Evolutionary conservation across 2,329 filamentous ascomycete genomes (phyloP).

Genomic region (Cladosporium velox): DNA sequence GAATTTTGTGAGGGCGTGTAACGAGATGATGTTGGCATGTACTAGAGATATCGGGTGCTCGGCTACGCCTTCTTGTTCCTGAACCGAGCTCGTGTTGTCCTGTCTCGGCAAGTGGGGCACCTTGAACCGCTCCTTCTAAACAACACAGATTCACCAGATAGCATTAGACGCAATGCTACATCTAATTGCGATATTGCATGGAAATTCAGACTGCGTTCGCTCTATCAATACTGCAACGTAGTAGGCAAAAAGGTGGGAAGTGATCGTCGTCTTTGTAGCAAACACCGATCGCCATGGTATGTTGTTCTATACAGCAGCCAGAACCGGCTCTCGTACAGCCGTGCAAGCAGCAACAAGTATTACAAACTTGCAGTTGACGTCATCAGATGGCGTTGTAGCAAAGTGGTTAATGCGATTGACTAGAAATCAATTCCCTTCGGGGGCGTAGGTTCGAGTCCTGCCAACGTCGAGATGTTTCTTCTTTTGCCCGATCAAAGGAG

Average conservation of each 20-base stretch:
- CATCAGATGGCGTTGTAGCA: background rate
- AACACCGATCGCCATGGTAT: background rate
- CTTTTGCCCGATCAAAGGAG: background rate
- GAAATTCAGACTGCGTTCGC: background rate
- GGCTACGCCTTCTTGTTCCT: conserved; percentile 18
- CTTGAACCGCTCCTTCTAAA: background rate
- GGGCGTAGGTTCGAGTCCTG: conserved; percentile 8
- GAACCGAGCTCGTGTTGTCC: background rate
- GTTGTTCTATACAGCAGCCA: background rate
- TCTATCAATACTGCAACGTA: background rate
- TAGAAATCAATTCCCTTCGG: conserved; percentile 9
- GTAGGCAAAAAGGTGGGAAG: background rate
- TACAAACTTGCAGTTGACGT: background rate
- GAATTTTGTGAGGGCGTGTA: background rate
- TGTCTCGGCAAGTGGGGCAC: conserved; percentile 10
- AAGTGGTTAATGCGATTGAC: conserved; percentile 9
- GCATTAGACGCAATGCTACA: background rate
- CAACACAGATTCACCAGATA: background rate
- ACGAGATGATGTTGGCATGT: background rate
- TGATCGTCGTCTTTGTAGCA: background rate
- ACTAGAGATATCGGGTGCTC: background rate
- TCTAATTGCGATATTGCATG: background rate
- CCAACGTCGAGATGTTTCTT: background rate
- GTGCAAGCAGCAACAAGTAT: background rate
- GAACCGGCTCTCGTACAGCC: too few relatives aligned